Base-by-base conservation (phyloP, 306 rosid species). In the Trifolium repens region DNA sequence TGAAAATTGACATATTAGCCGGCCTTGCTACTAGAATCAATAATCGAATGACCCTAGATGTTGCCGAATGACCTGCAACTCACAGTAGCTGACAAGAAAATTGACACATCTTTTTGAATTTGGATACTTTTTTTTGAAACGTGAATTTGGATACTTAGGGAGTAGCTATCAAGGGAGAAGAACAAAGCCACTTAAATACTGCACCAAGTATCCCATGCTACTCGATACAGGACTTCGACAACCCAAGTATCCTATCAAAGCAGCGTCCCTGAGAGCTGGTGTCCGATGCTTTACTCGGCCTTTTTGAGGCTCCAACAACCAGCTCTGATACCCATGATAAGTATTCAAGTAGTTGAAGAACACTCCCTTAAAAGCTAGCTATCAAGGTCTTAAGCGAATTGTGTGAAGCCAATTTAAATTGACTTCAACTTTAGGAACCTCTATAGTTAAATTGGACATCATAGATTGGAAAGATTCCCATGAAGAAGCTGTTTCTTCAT, bases 331-430 rank as follows among this genome's bases (percentile, higher is more conserved):
- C 50, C 5, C 13, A 44, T 44, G 50, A 44, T 44, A 12, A 44
- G 50, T 17, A 53, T 17, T 53, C 26, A 53, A 53, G 4, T 4
- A 53, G 3, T 53, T 53, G 59, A 53, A 53, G 11, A 53, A 53
- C 27, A 22, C 26, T 52, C 5, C 24, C 58, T 17, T 15, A 5
- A 49, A 49, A 49, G 54, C 54, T 49, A 49, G 54, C 19, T 16
- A 15, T 12, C 54, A 15, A 14, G 54, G 54, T 35, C 39, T 35
- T 74, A 74, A 37, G 83, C 61, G 39, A 71, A 74, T 10, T 17
- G 80, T 16, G 8, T 57, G 82, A 83, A 92, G 93, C 91, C 90
- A 92, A 62, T 88, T 81, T 61, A 88, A 78, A 87, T 85, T 85
- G 69, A 82, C 50, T 24, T 88, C 83, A 32, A 79, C 84, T 19